A percentile compares a stretch with the other conserved stretches of the same genome.
These are phyloP conservation scores for Zygosaccharomyces kombuchaensis DNA, from an alignment of 805 yeast species.

Conservation along the genomic window DNA sequence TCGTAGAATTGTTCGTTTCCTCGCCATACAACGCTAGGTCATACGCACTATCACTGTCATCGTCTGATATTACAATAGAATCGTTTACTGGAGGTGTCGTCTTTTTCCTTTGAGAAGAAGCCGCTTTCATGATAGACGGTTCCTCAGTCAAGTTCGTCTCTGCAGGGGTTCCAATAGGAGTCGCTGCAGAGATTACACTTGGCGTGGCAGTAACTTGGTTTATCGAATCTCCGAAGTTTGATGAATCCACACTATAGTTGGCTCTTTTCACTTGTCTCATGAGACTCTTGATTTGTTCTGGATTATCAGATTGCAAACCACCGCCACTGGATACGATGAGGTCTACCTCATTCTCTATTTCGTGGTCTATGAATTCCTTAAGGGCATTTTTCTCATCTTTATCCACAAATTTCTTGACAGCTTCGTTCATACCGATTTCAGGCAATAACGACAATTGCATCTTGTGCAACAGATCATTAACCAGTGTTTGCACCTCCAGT, in stretches of 20 bases:
- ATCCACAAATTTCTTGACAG: slow-evolving; percentile 66
- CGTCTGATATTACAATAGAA: slow-evolving; percentile 16
- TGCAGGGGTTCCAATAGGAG: background rate
- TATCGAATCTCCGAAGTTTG: background rate
- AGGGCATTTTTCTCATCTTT: slow-evolving; percentile 78
- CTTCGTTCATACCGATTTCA: slow-evolving; percentile 67
- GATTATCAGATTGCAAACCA: slow-evolving; percentile 37
- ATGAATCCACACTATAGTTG: slow-evolving; percentile 13
- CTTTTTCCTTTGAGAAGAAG: background rate
- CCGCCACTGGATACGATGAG: slow-evolving; percentile 43
- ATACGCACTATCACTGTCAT: slow-evolving; percentile 15
- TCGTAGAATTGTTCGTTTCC: slow-evolving; percentile 7
- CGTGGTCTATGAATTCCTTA: slow-evolving; percentile 55
- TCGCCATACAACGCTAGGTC: slow-evolving; percentile 6
- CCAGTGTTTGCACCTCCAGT: slow-evolving; percentile 56
- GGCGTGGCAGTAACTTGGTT: background rate
- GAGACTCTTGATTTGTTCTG: slow-evolving; percentile 42
- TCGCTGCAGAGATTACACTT: background rate
- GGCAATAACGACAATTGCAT: slow-evolving; percentile 67
- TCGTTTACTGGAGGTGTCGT: slow-evolving; percentile 5
- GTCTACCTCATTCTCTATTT: slow-evolving; percentile 49
- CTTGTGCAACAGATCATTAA: slow-evolving; percentile 57
- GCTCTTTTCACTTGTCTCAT: slow-evolving; percentile 41
- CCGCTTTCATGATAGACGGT: background rate
- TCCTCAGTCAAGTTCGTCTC: background rate